Evolutionary conservation across 495 filamentous ascomycete species (phyloP).

Genomic region (Clavariopsis aquatica): DNA sequence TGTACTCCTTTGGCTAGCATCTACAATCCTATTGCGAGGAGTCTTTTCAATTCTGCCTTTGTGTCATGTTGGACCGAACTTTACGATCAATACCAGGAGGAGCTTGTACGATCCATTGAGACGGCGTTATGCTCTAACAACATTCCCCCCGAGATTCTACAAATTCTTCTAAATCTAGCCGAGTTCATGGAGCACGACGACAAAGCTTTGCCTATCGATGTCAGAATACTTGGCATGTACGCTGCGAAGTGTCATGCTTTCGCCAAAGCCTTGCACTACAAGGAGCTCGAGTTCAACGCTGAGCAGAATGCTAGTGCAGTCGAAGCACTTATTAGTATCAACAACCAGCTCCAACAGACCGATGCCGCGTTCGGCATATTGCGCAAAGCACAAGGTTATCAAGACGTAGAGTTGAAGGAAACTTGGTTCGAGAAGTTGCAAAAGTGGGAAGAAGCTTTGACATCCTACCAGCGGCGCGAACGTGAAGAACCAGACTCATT

Average conservation of each 20-base stretch:
- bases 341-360: constrained; percentile 96
- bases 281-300: constrained; percentile 95
- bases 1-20: constrained; percentile 89
- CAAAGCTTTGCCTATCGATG: constrained; percentile 96
- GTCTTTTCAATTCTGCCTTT: constrained; percentile 97
- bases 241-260: constrained; percentile 95
- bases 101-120: constrained; percentile 92
- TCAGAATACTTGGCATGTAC: constrained; percentile 86
- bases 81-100: constrained; percentile 92
- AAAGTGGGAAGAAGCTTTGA: constrained; percentile 96
- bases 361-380: constrained; percentile 97
- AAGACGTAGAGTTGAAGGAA: constrained; percentile 90
- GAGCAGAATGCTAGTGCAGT: constrained; percentile 95
- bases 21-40: constrained; percentile 86
- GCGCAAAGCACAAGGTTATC: constrained; percentile 89
- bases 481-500: constrained; percentile 71
- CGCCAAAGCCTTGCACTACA: constrained; percentile 97
- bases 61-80: constrained; percentile 98
- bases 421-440: constrained; percentile 99
- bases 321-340: constrained; percentile 96
- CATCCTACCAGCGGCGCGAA: constrained; percentile 81
- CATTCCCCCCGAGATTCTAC: constrained; percentile 91
- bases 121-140: constrained; percentile 88
- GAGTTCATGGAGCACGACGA: constrained; percentile 99
- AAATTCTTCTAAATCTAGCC: constrained; percentile 90